A percentile compares a stretch with the other conserved stretches of the same genome.
phyloP scores from a whole-genome alignment of 495 filamentous ascomycete genomes.

The Peziza echinospora region DNA sequence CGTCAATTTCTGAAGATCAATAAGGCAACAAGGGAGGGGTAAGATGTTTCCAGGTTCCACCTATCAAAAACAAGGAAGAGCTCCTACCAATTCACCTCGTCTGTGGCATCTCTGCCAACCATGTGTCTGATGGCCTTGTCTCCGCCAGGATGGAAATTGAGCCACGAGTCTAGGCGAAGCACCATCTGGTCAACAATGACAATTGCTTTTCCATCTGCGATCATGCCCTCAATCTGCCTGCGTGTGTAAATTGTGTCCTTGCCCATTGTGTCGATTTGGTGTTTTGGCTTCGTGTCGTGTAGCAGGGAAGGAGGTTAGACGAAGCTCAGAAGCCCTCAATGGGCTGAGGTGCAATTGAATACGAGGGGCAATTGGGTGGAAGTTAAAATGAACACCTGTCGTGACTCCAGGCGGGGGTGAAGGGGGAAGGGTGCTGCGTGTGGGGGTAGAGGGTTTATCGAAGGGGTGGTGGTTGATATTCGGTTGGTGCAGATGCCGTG shows the following conservation, averaged over 20 bases:
- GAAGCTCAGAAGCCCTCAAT: too few species aligned
- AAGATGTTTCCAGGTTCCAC: background rate
- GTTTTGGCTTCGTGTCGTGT: too few species aligned
- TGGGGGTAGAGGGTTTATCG: too few species aligned
- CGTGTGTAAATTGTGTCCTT: constrained; percentile 33
- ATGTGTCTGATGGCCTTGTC: constrained; percentile 84
- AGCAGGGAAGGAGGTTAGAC: too few species aligned
- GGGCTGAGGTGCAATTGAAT: too few species aligned
- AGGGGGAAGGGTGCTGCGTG: too few species aligned
- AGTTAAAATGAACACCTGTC: too few species aligned
- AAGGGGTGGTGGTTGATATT: too few species aligned
- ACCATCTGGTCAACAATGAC: constrained; percentile 66
- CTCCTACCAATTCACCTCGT: constrained; percentile 78
- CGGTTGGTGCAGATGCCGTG: too few species aligned
- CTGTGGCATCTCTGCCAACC: constrained; percentile 89
- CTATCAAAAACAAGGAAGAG: constrained; percentile 1
- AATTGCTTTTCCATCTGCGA: constrained; percentile 64
- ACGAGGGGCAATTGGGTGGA: too few species aligned
- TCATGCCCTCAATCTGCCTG: constrained; percentile 62
- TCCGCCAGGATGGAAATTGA: constrained; percentile 77
- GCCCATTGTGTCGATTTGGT: constrained; percentile 12
- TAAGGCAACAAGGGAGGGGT: background rate
- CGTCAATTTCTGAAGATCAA: constrained; percentile 4
- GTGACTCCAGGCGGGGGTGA: too few species aligned
- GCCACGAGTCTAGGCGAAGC: constrained; percentile 69